Conservation (phyloP, 345 rosid genomes). For the sweet orange (Citrus sinensis) region DNA sequence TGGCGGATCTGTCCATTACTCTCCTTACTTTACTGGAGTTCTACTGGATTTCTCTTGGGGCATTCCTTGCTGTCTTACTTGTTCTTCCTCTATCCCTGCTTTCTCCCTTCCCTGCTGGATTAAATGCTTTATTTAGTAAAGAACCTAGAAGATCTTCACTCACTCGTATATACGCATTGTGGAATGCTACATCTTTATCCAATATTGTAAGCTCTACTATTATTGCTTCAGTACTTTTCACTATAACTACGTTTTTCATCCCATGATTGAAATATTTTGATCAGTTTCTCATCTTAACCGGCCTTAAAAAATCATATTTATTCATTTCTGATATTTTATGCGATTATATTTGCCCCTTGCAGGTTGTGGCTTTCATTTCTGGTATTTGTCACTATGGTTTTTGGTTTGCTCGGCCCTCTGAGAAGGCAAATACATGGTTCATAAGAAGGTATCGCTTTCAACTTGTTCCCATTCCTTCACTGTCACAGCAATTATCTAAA, state of each 20-base stretch:
- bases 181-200: slow-evolving; percentile 87
- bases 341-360: slow-evolving; percentile 25
- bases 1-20: slow-evolving; percentile 83
- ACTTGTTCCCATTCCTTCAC: not conserved
- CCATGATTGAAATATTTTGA: not conserved
- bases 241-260: not conserved
- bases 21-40: slow-evolving; percentile 82
- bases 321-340: not conserved
- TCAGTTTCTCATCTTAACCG: not conserved
- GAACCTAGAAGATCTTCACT: slow-evolving; percentile 91
- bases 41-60: slow-evolving; percentile 90
- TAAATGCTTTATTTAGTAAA: slow-evolving; percentile 91
- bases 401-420: slow-evolving; percentile 38
- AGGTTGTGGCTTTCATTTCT: slow-evolving; percentile 85
- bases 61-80: slow-evolving; percentile 81
- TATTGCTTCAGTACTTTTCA: not conserved
- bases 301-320: not conserved
- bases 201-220: slow-evolving; percentile 65
- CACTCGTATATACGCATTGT: slow-evolving; percentile 80
- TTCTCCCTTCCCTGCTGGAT: slow-evolving; percentile 91
- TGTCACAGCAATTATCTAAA: not conserved
- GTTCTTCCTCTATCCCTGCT: slow-evolving; percentile 87
- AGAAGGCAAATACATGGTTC: slow-evolving; percentile 47
- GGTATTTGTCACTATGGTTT: slow-evolving; percentile 58
- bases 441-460: slow-evolving; percentile 45